phyloP scores from a whole-genome alignment of 345 rosid genomes.

The Eutrema japonicum region DNA sequence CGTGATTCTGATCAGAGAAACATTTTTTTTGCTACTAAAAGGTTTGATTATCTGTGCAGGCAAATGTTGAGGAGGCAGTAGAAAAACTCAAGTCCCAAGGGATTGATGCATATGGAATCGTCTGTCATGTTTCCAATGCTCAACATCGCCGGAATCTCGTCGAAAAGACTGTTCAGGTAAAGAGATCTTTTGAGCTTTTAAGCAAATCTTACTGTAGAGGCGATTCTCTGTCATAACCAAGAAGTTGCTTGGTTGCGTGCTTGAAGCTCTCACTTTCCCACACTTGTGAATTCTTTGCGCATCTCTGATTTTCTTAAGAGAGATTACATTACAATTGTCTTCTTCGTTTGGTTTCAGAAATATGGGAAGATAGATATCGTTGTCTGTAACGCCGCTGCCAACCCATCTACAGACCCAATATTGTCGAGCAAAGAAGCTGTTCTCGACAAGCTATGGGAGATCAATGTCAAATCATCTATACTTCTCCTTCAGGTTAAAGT shows the following conservation, averaged over 20 bases:
- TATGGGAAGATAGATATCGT: conserved; percentile 78
- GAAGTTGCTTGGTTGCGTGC: too few relatives aligned
- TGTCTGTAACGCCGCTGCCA: conserved; percentile 84
- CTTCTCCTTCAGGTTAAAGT: conserved; percentile 64
- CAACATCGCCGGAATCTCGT: conserved; percentile 79
- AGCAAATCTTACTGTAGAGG: not conserved
- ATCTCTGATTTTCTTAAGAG: not conserved
- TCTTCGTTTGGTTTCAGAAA: conserved; percentile 54
- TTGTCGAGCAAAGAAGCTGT: conserved; percentile 64
- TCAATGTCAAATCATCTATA: conserved; percentile 77
- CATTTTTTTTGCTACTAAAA: too few relatives aligned
- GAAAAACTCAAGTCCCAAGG: conserved; percentile 69
- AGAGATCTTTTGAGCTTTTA: not conserved
- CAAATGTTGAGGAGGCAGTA: conserved; percentile 84
- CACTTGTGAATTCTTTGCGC: not conserved
- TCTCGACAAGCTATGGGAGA: conserved; percentile 90
- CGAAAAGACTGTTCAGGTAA: conserved; percentile 69
- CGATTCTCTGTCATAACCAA: too few relatives aligned
- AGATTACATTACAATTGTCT: not conserved
- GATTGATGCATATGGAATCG: conserved; percentile 74
- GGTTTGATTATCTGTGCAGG: conserved; percentile 44
- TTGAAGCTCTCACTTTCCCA: too few relatives aligned
- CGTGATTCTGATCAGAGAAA: not conserved
- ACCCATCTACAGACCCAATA: conserved; percentile 67
- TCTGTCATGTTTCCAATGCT: conserved; percentile 81